phyloP scores from a whole-genome alignment of 164 flowering plant genomes.

The Cinnamomum micranthum region DNA sequence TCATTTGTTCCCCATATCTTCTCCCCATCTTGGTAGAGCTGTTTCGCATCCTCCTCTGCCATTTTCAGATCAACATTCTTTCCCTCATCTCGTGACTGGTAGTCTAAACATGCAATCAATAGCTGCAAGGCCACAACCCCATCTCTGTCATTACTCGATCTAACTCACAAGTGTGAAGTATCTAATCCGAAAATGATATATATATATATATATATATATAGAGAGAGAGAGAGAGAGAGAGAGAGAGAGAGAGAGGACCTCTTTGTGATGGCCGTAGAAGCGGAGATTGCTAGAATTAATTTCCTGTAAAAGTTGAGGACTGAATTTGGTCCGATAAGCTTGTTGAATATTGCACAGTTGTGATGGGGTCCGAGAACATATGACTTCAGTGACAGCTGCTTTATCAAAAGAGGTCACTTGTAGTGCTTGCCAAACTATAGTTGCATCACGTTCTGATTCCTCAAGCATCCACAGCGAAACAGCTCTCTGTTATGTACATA shows the following conservation, averaged over 20 bases:
- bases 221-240: too few species aligned
- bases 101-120: background rate
- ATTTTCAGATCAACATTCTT: background rate
- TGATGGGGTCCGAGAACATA: conserved; percentile 44
- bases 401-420: conserved; percentile 13
- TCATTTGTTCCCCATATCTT: background rate
- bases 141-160: too few species aligned
- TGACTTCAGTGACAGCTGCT: conserved; percentile 34
- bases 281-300: background rate
- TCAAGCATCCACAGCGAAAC: conserved; percentile 39
- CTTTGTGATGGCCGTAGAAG: background rate
- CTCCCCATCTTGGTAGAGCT: background rate
- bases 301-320: conserved; percentile 19
- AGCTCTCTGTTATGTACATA: conserved; percentile 24
- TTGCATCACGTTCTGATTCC: conserved; percentile 35
- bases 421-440: conserved; percentile 20
- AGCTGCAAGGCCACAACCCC: background rate
- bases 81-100: background rate
- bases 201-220: too few species aligned
- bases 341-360: conserved; percentile 35
- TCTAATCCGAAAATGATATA: too few species aligned
- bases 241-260: conserved; percentile 6
- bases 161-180: too few species aligned
- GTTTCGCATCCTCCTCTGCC: background rate
- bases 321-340: conserved; percentile 26